Percentiles rank a stretch among this genome's conserved stretches.
Evolutionary conservation across 331 rosid genomes (phyloP).

Genomic region (Saraca asoca): DNA sequence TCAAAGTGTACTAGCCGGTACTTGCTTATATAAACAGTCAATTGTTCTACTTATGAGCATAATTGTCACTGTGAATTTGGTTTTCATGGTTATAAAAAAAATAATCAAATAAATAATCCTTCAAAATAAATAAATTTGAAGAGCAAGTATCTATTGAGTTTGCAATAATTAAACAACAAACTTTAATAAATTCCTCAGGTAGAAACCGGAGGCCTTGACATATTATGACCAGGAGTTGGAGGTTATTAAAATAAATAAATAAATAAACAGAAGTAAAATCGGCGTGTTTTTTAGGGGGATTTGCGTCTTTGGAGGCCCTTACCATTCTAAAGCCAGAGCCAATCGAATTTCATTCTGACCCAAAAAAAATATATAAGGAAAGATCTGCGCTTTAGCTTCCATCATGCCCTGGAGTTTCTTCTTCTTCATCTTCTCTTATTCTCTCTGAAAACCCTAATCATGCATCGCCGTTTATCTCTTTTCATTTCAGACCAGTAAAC

Average conservation of each 20-base stretch:
- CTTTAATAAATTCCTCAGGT: neutral
- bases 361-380: conserved; percentile 31
- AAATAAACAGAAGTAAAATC: conserved; percentile 33
- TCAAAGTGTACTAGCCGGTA: too few relatives aligned
- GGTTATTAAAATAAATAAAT: conserved; percentile 15
- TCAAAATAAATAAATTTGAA: too few relatives aligned
- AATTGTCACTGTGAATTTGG: too few relatives aligned
- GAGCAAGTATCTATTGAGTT: too few relatives aligned
- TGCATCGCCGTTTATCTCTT: conserved; percentile 44
- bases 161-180: neutral
- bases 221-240: conserved; percentile 15
- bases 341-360: conserved; percentile 42
- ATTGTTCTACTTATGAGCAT: too few relatives aligned
- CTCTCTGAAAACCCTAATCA: conserved; percentile 77
- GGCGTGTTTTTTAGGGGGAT: conserved; percentile 37
- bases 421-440: conserved; percentile 35
- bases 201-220: conserved; percentile 19
- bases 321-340: conserved; percentile 48
- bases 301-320: conserved; percentile 42
- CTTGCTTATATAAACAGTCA: too few relatives aligned
- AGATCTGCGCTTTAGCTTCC: conserved; percentile 42
- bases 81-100: too few relatives aligned
- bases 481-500: conserved; percentile 22
- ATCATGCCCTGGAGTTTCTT: conserved; percentile 55
- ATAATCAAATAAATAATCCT: too few relatives aligned